These are phyloP conservation scores for Labyrinthula sp. DNA, from an alignment of 352 stramenopile species.

Conservation along the genomic window DNA sequence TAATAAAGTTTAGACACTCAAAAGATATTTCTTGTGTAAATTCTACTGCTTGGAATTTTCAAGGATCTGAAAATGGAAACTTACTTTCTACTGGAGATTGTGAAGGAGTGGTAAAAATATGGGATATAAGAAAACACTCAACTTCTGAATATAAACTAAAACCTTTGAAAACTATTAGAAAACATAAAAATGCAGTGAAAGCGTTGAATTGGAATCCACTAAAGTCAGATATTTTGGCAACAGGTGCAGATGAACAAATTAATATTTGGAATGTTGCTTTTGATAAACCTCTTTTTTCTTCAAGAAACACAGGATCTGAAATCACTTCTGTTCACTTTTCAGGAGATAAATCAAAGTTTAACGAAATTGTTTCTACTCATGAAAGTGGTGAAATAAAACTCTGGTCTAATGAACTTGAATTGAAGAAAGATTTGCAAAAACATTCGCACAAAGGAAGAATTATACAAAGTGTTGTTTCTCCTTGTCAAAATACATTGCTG, in stretches of 20 bases:
- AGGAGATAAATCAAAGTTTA: conserved; percentile 44
- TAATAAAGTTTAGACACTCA: too few relatives aligned
- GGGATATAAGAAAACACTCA: too few relatives aligned
- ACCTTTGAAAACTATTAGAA: too few relatives aligned
- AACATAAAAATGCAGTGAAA: conserved; percentile 85
- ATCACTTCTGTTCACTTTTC: conserved; percentile 83
- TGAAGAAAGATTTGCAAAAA: conserved; percentile 88
- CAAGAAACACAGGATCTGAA: conserved; percentile 88
- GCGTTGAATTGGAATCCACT: conserved; percentile 94
- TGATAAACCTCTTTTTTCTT: conserved; percentile 62
- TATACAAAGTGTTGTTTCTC: conserved; percentile 78
- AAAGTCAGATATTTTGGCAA: conserved; percentile 83
- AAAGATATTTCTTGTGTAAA: too few relatives aligned
- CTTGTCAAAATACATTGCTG: conserved; percentile 81
- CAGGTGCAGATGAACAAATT: conserved; percentile 86
- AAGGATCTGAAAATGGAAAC: too few relatives aligned
- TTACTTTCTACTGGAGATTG: too few relatives aligned
- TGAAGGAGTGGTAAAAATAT: too few relatives aligned
- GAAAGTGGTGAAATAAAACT: conserved; percentile 91
- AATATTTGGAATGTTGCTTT: conserved; percentile 96
- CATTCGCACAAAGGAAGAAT: conserved; percentile 87
- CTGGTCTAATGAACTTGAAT: conserved; percentile 94
- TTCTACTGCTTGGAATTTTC: too few relatives aligned
- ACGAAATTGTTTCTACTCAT: conserved; percentile 83
- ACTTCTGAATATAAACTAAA: too few relatives aligned